A percentile compares a stretch with the other conserved stretches of the same genome.
These are phyloP conservation scores for Capsicum rhomboideum DNA, from an alignment of 257 asterid genomes.

Conservation along the genomic window DNA sequence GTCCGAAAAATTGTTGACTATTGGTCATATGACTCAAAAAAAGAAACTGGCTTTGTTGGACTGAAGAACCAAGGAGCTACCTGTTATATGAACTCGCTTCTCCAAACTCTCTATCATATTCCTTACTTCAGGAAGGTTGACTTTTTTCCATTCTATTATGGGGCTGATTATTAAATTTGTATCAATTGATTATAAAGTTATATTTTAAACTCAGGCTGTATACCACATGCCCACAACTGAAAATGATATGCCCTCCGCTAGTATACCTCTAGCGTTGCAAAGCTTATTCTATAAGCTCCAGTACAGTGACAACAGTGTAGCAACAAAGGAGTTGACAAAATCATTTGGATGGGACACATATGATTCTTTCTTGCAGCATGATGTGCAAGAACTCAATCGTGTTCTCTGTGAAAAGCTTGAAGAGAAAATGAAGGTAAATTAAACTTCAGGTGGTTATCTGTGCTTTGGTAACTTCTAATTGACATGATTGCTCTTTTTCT, in stretches of 20 bases:
- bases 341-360: conserved; percentile 99
- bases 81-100: conserved; percentile 95
- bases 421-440: conserved; percentile 90
- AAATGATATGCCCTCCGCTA: conserved; percentile 93
- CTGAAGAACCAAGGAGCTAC: conserved; percentile 99
- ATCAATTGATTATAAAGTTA: conserved; percentile 6
- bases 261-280: conserved; percentile 95
- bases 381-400: conserved; percentile 96
- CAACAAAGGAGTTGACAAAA: conserved; percentile 91
- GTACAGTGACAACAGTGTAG: conserved; percentile 80
- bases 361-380: conserved; percentile 98
- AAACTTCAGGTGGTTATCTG: neutral
- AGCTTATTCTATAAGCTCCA: conserved; percentile 97
- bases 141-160: neutral
- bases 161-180: neutral
- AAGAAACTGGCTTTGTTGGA: conserved; percentile 95
- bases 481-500: conserved; percentile 19
- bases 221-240: conserved; percentile 99
- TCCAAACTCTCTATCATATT: conserved; percentile 90
- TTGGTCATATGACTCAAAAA: conserved; percentile 92
- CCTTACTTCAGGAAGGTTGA: conserved; percentile 91
- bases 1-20: conserved; percentile 87
- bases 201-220: conserved; percentile 63
- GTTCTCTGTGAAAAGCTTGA: conserved; percentile 91
- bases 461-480: neutral